Base-by-base conservation (phyloP, 768 basidiomycete genomes). In the Hysterangium stoloniferum region DNA sequence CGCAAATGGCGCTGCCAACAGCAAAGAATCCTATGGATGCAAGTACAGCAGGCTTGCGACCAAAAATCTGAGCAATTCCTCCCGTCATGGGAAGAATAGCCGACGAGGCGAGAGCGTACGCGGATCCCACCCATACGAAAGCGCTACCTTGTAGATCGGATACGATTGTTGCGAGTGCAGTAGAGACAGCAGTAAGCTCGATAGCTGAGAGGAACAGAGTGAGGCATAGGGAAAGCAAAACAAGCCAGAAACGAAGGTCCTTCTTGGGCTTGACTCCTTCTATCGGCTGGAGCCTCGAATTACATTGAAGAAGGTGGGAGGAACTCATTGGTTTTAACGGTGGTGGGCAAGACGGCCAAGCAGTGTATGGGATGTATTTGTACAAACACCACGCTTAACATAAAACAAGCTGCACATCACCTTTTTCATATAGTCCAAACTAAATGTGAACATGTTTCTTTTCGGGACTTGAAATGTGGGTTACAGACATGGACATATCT, bases 1-100 rank as follows among this genome's bases (percentile, higher is more conserved):
- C 74, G 13, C 62, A 63, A 1, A 75, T 22, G 0, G 68, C 70
- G 8, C 65, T 66, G 0, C 74, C 73, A 17, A 71, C 24, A 0
- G 68, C 66, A 47, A 71, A 70, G 19, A 64, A 48, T 0, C 59
- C 19, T 22, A 70, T 54, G 27, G 60, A 59, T 1, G 46, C 53
- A 8, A 70, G 38, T 15, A 70, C 55, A n/a, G 65, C 55, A 4
- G 67, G 66, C 5, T 58, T 59, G 2, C 71, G 60, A 0, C 71
- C 71, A 50, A 72, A 68, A 0, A 64, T 60, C 40, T 64, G 52
- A 1, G 63, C 63, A 19, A 68, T 48, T 15, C 60, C 54, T 1
- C 66, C 66, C 27, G 60, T 62, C 46, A 64, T 60, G 2, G 68
- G 68, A 2, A 70, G 59, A 36, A 70, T 56, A 0, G 68, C 66